Conservation (phyloP, 2,329 filamentous ascomycete species). For the Beauveria brongniartii region DNA sequence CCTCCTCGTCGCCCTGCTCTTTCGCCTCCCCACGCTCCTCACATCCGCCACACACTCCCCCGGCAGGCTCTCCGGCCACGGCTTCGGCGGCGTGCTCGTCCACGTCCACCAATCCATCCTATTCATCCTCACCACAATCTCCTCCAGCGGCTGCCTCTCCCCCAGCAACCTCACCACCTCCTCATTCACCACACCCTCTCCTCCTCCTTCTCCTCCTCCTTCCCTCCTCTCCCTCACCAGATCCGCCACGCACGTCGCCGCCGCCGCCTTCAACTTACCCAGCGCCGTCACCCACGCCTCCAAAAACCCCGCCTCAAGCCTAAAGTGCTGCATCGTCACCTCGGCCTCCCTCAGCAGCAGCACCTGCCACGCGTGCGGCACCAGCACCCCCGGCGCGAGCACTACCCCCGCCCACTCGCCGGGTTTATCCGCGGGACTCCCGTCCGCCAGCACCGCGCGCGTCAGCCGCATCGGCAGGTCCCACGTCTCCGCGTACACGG, state of each 20-base stretch:
- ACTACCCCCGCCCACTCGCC: constrained; percentile 6
- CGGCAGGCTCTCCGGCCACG: constrained; percentile 1
- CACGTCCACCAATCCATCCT: constrained; percentile 8
- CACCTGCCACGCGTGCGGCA: constrained; percentile 10
- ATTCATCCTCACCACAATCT: constrained; percentile 5
- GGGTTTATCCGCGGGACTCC: constrained; percentile 1
- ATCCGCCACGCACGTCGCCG: constrained; percentile 4
- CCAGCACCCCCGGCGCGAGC: constrained; percentile 6
- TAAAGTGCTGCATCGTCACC: constrained; percentile 3
- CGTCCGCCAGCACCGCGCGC: constrained; percentile 1
- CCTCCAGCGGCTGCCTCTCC: neutral
- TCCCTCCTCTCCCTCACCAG: neutral
- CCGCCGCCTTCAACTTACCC: constrained; percentile 2
- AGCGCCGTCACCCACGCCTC: constrained; percentile 5
- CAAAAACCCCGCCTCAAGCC: constrained; percentile 4
- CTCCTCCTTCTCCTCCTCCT: neutral
- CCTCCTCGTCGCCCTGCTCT: neutral
- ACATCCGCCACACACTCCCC: constrained; percentile 2
- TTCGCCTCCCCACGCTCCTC: neutral
- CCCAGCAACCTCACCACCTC: neutral
- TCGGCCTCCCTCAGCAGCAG: constrained; percentile 2
- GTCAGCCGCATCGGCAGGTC: constrained; percentile 8
- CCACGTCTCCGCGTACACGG: constrained; percentile 5
- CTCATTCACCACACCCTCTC: neutral
- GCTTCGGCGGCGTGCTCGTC: constrained; percentile 3